Percentiles rank a stretch among this genome's conserved stretches.
phyloP scores from a whole-genome alignment of 208 protist genomes.

The Porcisia hertigi region DNA sequence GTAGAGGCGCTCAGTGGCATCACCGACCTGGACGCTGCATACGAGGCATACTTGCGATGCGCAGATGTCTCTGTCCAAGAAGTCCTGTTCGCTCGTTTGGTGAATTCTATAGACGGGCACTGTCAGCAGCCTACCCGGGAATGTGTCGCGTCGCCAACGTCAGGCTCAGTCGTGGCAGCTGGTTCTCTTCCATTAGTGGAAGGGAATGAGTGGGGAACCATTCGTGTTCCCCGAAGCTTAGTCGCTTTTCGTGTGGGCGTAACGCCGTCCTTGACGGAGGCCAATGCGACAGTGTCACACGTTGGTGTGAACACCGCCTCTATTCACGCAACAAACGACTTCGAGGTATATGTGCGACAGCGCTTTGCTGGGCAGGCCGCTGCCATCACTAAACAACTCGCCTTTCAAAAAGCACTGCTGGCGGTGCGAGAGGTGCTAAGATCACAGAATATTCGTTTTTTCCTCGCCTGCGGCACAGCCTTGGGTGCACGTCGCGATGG shows the following conservation, averaged over 20 bases:
- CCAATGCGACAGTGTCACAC: background rate
- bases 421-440: conserved; percentile 42
- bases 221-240: conserved; percentile 15
- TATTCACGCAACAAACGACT: conserved; percentile 3
- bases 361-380: background rate
- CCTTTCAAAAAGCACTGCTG: conserved; percentile 70
- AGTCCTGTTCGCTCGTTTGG: conserved; percentile 3
- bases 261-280: background rate
- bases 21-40: conserved; percentile 7
- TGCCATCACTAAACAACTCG: conserved; percentile 43
- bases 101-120: conserved; percentile 18
- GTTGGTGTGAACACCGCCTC: background rate
- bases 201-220: background rate
- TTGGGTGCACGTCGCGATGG: conserved; percentile 77
- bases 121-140: background rate
- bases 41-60: conserved; percentile 16
- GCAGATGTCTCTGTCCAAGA: conserved; percentile 3
- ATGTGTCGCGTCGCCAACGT: background rate
- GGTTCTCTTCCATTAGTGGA: background rate
- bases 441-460: conserved; percentile 48
- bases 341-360: conserved; percentile 17
- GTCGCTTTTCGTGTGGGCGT: background rate
- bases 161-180: too few relatives aligned
- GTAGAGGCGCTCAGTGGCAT: background rate
- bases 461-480: conserved; percentile 85